phyloP scores from a whole-genome alignment of 2,329 filamentous ascomycete species.

The Penicillium psychrosexuale region DNA sequence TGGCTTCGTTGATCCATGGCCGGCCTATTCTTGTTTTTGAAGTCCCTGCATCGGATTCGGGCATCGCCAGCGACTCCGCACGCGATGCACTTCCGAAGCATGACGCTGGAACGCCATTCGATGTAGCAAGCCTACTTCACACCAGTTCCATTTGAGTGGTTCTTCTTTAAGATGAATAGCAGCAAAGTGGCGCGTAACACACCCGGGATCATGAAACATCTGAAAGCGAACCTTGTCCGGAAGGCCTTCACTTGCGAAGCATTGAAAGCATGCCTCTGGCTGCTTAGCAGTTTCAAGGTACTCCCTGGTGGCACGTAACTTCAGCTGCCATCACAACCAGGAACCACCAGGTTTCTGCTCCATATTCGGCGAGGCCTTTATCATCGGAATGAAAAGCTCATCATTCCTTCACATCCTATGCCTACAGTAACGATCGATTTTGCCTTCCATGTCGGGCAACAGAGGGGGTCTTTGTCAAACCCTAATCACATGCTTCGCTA shows the following conservation, averaged over 20 bases:
- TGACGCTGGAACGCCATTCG: constrained; percentile 13
- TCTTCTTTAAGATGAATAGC: not conserved
- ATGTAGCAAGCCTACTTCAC: constrained; percentile 11
- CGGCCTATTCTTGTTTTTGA: not conserved
- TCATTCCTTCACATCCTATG: too few species aligned
- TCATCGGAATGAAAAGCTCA: too few species aligned
- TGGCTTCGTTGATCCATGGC: not conserved
- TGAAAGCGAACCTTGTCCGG: not conserved
- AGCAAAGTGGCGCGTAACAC: not conserved
- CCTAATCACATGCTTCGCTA: too few species aligned
- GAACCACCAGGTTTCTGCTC: too few species aligned
- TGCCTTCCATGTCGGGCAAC: too few species aligned
- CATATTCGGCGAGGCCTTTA: too few species aligned
- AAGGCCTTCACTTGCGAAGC: not conserved
- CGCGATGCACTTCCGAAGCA: constrained; percentile 8
- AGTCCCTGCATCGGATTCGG: constrained; percentile 3
- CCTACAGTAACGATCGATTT: too few species aligned
- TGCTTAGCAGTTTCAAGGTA: not conserved
- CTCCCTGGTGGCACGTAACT: not conserved
- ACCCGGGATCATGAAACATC: not conserved
- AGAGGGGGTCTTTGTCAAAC: too few species aligned
- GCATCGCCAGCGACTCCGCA: constrained; percentile 12
- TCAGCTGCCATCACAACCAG: too few species aligned
- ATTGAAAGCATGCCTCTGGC: not conserved
- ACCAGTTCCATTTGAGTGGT: constrained; percentile 1